Base-by-base conservation (phyloP, 2,329 filamentous ascomycete genomes). In the Botryotinia calthae region DNA sequence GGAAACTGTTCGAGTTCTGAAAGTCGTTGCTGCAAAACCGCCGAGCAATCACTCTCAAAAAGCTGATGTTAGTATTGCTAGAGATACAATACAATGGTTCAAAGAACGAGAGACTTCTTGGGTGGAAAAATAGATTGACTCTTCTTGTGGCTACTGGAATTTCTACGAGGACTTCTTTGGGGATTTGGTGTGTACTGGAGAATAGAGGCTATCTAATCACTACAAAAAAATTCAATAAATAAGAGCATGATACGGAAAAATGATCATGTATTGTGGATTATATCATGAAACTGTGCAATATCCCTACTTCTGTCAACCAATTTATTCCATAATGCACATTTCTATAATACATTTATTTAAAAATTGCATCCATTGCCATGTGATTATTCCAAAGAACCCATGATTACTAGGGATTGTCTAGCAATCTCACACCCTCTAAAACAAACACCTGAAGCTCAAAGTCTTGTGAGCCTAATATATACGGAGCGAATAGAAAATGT, bases 171-270 rank as follows among this genome's bases (percentile, higher is more conserved):
- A 61, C 2, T 40, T 61, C 28, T 22, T 59, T 59, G 12, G 18
- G 46, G 56, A 4, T 34, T 59, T 4, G 28, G 8, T 34, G 10
- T 25, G 0, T 25, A 59, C 0, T 10, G 18, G 56, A 22, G 18
- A 12, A 31, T 34, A 18, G 22, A 2, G 4, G 18, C 0, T 34
- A 0, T 16, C 3, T 3, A 58, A 25, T 18, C 5, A 6, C 14
- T 8, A 28, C 2, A 16, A 28, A 12, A 54, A 20, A 54, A n/a
- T n/a, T 28, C n/a, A 56, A 56, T n/a, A 1, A n/a, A 56, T 56
- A 12, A 2, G 8, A 16, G 9, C 2, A 56, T 18, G 2, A 18
- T 18, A 28, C n/a, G 28, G n/a, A 56, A 56, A 28, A 18, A 8
- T 16, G 3, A 18, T 18, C 51, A 31, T 18, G 14, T 28, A 56